These are phyloP conservation scores for Wallacemonas sp. DNA, from an alignment of 208 protist genomes.

Conservation along the genomic window DNA sequence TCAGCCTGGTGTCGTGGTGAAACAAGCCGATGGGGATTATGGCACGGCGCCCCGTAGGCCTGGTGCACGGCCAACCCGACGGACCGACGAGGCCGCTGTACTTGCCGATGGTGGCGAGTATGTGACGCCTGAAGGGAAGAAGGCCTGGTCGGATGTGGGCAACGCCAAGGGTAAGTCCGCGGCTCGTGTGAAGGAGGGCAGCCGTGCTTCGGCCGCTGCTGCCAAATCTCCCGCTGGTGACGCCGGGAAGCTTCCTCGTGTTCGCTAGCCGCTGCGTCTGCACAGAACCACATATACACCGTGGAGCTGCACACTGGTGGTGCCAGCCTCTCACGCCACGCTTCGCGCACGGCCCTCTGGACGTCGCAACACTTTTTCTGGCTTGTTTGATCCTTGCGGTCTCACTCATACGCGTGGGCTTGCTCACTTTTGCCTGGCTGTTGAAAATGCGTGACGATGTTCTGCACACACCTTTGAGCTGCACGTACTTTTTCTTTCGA, in stretches of 20 bases:
- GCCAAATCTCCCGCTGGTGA: neutral
- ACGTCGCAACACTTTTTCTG: too few species aligned
- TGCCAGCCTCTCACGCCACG: too few species aligned
- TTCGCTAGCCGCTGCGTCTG: neutral
- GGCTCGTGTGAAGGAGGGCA: neutral
- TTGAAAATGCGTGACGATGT: too few species aligned
- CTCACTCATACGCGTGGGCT: too few species aligned
- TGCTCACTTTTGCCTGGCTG: too few species aligned
- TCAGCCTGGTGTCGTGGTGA: conserved; percentile 24
- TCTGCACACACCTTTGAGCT: too few species aligned
- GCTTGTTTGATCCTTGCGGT: too few species aligned
- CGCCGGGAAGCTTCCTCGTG: neutral
- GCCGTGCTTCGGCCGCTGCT: neutral
- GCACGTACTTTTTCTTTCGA: too few species aligned
- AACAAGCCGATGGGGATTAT: neutral
- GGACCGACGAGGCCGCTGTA: conserved; percentile 13
- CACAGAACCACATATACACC: too few species aligned
- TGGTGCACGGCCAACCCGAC: neutral
- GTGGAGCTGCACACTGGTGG: too few species aligned
- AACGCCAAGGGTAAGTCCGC: neutral
- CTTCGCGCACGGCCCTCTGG: too few species aligned
- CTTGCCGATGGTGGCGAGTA: conserved; percentile 60
- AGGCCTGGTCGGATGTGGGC: conserved; percentile 13
- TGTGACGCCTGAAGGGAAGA: conserved; percentile 33
- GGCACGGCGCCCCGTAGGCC: neutral